Percentiles rank a stretch among this genome's conserved stretches.
These are phyloP conservation scores for Juncus effusus DNA, from an alignment of 176 grass and related monocot genomes.

Conservation along the genomic window DNA sequence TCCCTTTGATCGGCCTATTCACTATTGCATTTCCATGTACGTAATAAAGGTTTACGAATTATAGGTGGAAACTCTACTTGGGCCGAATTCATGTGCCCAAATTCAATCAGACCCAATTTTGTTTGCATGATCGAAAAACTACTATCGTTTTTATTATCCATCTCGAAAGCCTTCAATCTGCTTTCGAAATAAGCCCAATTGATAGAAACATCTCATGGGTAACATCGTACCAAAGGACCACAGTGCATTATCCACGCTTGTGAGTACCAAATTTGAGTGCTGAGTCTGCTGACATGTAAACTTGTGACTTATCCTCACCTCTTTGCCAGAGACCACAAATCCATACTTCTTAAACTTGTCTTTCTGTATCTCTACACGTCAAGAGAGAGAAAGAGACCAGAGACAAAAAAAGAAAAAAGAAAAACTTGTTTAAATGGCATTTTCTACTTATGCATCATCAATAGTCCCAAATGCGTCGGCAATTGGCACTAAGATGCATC, in stretches of 20 bases:
- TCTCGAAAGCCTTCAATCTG: no score
- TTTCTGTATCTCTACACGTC: not conserved
- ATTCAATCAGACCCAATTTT: not conserved
- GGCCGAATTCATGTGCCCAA: not conserved
- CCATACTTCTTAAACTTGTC: not conserved
- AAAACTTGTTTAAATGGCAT: slow-evolving; percentile 9
- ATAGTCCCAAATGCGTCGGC: not conserved
- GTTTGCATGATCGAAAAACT: no score
- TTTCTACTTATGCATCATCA: slow-evolving; percentile 16
- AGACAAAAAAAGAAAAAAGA: not conserved
- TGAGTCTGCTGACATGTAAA: slow-evolving; percentile 2
- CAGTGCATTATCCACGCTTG: slow-evolving; percentile 14
- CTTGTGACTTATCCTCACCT: slow-evolving; percentile 15
- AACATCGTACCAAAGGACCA: no score
- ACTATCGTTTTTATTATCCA: no score
- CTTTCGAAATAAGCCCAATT: no score
- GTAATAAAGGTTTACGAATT: no score
- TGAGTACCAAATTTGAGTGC: not conserved
- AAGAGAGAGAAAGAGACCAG: not conserved
- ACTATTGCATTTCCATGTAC: no score
- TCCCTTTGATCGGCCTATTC: no score
- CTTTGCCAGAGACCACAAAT: slow-evolving; percentile 19
- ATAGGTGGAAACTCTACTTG: no score
- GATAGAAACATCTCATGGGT: no score
- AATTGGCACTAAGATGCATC: slow-evolving; percentile 1